Evolutionary conservation across 495 filamentous ascomycete species (phyloP), one percentile per base, ranked within the genome.

Genomic region (Cercophora samala): DNA sequence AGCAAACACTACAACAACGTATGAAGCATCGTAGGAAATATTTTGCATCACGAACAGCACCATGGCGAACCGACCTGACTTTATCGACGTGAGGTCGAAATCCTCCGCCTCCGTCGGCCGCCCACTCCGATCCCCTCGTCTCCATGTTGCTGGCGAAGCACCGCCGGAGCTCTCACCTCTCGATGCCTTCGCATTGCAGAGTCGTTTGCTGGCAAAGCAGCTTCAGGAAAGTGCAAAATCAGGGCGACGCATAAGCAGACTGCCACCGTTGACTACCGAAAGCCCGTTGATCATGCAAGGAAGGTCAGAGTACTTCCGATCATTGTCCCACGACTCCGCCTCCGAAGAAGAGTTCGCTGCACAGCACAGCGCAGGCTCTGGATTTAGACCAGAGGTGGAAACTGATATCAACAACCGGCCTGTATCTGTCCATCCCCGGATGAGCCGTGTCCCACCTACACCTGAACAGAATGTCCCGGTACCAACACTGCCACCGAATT

Each of bases 131-230:
- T 92, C 90, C 3, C 90, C 91, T 54, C 87, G 90, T 62, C 80
- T 93, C 67, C 91, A 94, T 74, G 83, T 89, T 63, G 89, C 90
- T 60, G 95, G 94, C 60, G 95, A 97, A 71, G 84, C 93, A 11
- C 94, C 95, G 37, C 95, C 95, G 18, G 90, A 93, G 32, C 86
- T 97, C 60, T 98, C 95, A 2, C 95, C 95, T 18, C 86, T 99
- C 58, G 95, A 98, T 83, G 94, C 95, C 52, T 92, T 99, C 68
- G 93, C 92, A 19, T 85, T 91, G 66, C 93, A 97, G 69, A 93
- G 93, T 65, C 89, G 93, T 60, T 75, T 94, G 68, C 85, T 98
- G 58, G 91, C 92, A n/a, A 90, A 87, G 77, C 89, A 96, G 75
- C 85, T 99, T 51, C 88, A 96, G 70, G 88, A 93, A 66, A 90